Conservation (phyloP, 2,329 filamentous ascomycete species). For the Ophiostoma himal-ulmi region DNA sequence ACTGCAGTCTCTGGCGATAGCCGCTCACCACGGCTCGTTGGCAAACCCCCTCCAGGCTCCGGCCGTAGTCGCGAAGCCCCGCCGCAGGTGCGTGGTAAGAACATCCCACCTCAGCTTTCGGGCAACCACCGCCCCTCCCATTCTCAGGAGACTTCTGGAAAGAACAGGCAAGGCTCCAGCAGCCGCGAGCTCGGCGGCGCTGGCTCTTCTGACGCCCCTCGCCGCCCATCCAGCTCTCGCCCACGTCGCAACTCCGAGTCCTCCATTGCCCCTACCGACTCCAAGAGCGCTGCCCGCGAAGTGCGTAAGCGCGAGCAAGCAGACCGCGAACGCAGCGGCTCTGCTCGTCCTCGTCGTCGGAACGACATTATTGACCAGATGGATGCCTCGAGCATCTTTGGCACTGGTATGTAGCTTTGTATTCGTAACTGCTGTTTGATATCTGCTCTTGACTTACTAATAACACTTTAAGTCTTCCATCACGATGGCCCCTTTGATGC, state of each 20-base stretch:
- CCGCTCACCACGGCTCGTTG: constrained; percentile 25
- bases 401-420: constrained; percentile 64
- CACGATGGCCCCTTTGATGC: constrained; percentile 97
- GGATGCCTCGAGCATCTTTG: constrained; percentile 93
- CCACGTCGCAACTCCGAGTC: constrained; percentile 74
- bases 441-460: not conserved
- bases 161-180: constrained; percentile 38
- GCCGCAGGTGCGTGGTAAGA: constrained; percentile 42
- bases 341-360: constrained; percentile 44
- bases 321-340: constrained; percentile 44
- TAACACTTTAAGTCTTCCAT: constrained; percentile 66
- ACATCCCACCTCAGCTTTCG: constrained; percentile 42
- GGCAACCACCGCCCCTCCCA: constrained; percentile 54
- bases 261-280: constrained; percentile 54
- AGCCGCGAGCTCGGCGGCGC: constrained; percentile 7
- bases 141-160: constrained; percentile 61
- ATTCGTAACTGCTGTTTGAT: not conserved
- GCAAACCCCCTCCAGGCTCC: constrained; percentile 29
- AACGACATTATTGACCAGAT: constrained; percentile 94
- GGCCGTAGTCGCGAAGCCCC: constrained; percentile 36
- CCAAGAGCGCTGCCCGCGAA: constrained; percentile 50
- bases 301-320: constrained; percentile 48
- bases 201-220: constrained; percentile 16
- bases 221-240: constrained; percentile 39
- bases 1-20: constrained; percentile 29